These are phyloP conservation scores for Phytophthora kernoviae DNA, from an alignment of 352 stramenopile genomes.

Conservation along the genomic window DNA sequence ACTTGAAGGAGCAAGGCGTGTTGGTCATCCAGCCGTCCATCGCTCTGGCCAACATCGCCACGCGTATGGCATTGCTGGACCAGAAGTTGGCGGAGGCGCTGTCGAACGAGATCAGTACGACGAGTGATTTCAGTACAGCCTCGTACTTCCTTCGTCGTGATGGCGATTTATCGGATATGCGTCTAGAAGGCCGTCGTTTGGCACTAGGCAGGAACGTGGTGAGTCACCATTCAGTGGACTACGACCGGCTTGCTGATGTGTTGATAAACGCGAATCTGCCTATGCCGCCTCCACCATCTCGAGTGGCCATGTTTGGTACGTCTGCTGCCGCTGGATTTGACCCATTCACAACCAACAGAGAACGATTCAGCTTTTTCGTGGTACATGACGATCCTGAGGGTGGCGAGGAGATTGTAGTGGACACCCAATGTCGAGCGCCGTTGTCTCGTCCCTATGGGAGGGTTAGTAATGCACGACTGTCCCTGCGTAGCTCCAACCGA, in stretches of 20 bases:
- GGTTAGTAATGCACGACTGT: constrained; percentile 16
- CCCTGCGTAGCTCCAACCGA: no score
- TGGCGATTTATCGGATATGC: constrained; percentile 49
- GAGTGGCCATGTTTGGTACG: constrained; percentile 71
- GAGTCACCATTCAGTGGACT: constrained; percentile 73
- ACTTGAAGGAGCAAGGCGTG: constrained; percentile 58
- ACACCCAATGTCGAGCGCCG: constrained; percentile 27
- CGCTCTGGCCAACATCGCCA: constrained; percentile 65
- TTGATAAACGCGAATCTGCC: constrained; percentile 40
- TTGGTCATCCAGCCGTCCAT: constrained; percentile 71
- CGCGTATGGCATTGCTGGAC: constrained; percentile 67
- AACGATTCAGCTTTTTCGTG: constrained; percentile 54
- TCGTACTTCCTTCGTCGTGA: constrained; percentile 60
- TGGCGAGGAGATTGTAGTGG: constrained; percentile 31
- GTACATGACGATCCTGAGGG: constrained; percentile 41
- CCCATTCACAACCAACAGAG: constrained; percentile 43
- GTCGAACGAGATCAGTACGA: constrained; percentile 54
- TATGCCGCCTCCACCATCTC: constrained; percentile 51
- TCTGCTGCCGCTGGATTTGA: constrained; percentile 41
- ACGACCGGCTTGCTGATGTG: constrained; percentile 46
- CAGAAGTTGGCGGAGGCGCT: constrained; percentile 38
- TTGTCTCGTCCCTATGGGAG: background rate
- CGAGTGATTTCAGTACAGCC: constrained; percentile 48
- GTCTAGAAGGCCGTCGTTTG: constrained; percentile 34
- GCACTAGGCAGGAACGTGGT: constrained; percentile 59